phyloP scores from a whole-genome alignment of 1,284 basidiomycete species.

The Trichosporon sp. region DNA sequence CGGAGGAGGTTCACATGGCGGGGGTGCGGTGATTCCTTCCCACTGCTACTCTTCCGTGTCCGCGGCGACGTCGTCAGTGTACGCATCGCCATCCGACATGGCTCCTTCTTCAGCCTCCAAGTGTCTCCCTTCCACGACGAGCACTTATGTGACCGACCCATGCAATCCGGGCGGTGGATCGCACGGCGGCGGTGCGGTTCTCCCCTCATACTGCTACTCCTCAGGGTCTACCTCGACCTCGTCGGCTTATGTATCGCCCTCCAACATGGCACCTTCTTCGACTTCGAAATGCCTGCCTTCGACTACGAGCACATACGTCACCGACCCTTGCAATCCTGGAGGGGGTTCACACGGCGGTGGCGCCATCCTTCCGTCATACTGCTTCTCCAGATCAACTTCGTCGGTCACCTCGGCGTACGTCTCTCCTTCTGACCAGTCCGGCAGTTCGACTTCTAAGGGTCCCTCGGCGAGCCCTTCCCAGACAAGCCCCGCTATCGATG shows the following conservation, averaged over 20 bases:
- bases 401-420: neutral
- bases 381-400: neutral
- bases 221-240: neutral
- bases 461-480: neutral
- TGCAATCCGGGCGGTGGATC: neutral
- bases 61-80: neutral
- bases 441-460: neutral
- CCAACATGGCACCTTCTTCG: neutral
- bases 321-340: slow-evolving; percentile 1
- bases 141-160: neutral
- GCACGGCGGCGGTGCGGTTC: neutral
- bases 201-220: neutral
- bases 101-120: neutral
- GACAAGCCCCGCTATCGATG: neutral
- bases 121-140: neutral
- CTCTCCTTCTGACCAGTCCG: neutral
- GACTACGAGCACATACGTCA: neutral
- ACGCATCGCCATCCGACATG: neutral
- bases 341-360: slow-evolving; percentile 1
- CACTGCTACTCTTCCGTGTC: neutral
- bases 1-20: neutral
- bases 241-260: neutral
- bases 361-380: neutral
- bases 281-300: neutral
- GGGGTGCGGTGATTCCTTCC: neutral